Percentiles rank a stretch among this genome's conserved stretches.
phyloP scores from a whole-genome alignment of 768 basidiomycete species.

The Hypholoma fasciculare region DNA sequence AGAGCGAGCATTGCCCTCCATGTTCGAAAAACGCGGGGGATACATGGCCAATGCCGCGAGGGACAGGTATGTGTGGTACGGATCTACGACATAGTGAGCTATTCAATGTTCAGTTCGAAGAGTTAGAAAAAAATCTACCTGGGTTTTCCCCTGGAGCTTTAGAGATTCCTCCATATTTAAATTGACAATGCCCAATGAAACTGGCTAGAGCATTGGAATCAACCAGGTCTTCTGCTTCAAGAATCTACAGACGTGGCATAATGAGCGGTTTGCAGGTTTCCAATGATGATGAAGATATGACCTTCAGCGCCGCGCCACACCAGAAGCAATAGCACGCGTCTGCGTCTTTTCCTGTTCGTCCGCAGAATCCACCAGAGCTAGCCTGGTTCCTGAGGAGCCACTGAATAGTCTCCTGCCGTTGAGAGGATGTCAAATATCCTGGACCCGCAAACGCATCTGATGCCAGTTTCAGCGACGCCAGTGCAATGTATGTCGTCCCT shows the following conservation, averaged over 20 bases:
- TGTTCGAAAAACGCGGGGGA: constrained; percentile 39
- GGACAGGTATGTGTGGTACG: constrained; percentile 93
- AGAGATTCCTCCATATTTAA: constrained; percentile 84
- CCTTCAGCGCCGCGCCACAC: constrained; percentile 81
- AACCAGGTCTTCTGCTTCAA: constrained; percentile 60
- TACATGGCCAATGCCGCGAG: constrained; percentile 79
- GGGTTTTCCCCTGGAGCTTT: constrained; percentile 81
- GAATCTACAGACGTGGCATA: constrained; percentile 50
- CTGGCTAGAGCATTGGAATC: constrained; percentile 52
- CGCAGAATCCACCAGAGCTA: constrained; percentile 76
- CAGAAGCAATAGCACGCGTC: constrained; percentile 99
- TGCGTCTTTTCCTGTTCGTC: constrained; percentile 82
- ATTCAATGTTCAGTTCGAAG: background rate
- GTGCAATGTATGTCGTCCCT: constrained; percentile 90
- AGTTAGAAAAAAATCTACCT: constrained; percentile 41
- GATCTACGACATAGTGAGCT: constrained; percentile 51
- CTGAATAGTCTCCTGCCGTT: constrained; percentile 57
- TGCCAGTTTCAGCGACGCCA: constrained; percentile 71
- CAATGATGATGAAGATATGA: constrained; percentile 32
- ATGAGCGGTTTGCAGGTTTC: background rate
- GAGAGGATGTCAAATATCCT: constrained; percentile 30
- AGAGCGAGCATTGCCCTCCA: constrained; percentile 28
- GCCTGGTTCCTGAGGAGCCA: constrained; percentile 83
- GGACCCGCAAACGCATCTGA: constrained; percentile 22
- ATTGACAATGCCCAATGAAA: constrained; percentile 81